Base-by-base conservation (phyloP, 371 early-diverging fungal species). In the Thermomucor indicae-seudaticae region DNA sequence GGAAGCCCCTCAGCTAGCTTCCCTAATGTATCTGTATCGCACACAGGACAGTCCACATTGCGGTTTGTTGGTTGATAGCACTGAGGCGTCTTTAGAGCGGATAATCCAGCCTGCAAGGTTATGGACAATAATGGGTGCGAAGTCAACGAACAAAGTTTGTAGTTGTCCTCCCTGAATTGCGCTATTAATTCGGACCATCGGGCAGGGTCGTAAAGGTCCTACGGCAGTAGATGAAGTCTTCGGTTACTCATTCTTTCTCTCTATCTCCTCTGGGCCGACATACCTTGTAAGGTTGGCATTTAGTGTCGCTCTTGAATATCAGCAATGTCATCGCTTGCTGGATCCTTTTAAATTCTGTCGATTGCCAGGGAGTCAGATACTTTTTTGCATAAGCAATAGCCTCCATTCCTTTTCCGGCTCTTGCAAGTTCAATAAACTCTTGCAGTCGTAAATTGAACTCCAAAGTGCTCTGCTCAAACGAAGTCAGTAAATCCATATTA, bases 41-140 rank as follows among this genome's bases (percentile, higher is more conserved):
- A 98, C 28, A 95, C 90, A 0, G 98, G 98, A 63, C 98, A 98
- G 67, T 97, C 90, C 51, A 91, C 76, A 65, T 91, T 92, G 37
- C 79, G 72, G 56, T 91, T 81, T 1, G 81, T 82, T 1, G 72
- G 66, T 29, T 89, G 80, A 55, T 80, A 88, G 61, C 92, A 91
- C 41, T 80, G 80, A 3, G 80, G 81, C 0, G 95, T 94, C 61
- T 96, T 96, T 25, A 98, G 77, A 2, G 94, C 93, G 2, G 95
- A 82, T 20, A 98, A 71, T 2, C 98, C 98, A 11, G 95, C 91
- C 51, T 96, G 94, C 19, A 98, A 72, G 4, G 91, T 84, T 42
- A 93, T 81, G n/a, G 78, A 78, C 19, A 98, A 67, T 7, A 90
- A 66, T 11, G 98, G 89, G 57, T 89, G 89, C 0, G 83, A 65